Base-by-base conservation (phyloP, 305 asterid species). In the Fraxinus latifolia region DNA sequence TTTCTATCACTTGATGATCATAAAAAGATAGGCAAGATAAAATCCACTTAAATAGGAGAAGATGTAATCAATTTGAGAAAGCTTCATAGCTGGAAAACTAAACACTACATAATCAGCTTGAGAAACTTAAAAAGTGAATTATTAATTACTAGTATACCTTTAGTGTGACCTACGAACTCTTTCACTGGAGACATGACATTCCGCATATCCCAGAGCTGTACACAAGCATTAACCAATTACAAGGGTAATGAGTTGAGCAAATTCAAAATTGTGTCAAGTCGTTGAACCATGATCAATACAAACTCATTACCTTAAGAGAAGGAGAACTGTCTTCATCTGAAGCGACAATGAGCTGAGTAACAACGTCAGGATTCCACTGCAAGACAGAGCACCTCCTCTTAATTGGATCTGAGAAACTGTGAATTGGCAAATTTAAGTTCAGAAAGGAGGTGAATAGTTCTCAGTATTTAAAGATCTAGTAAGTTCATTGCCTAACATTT, bases 201-300 rank as follows among this genome's bases (percentile, higher is more conserved):
- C 86, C 99, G 89, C 98, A 96, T 89, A 88, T 96, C 99, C 99
- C 99, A 96, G 81, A 96, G 88, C 99, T 96, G 95, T 85, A 91
- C 77, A 83, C 80, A 82, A 80, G 84, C 74, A 82, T 27, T 81
- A 73, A 75, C 74, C 73, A 86, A 81, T 85, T 81, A 77, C 82
- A 87, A 76, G 68, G 47, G 65, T 74, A 74, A 29, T 77, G 60
- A 32, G 77, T 65, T 76, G 55, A 74, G 60, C 75, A 84, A 50
- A 70, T 29, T 79, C 77, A 27, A 34, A 73, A 44, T 11, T 73
- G 71, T 74, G 55, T 29, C 74, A 81, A 82, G 11, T 84, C 33
- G 33, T 68, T 37, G 60, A 83, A 62, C 62, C 73, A 58, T 68
- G 73, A 79, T 82, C 74, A 74, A 4, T 29, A 68, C 34, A 77